phyloP scores from a whole-genome alignment of 1,284 basidiomycete species.

The Cutaneotrichosporon dermatis region DNA sequence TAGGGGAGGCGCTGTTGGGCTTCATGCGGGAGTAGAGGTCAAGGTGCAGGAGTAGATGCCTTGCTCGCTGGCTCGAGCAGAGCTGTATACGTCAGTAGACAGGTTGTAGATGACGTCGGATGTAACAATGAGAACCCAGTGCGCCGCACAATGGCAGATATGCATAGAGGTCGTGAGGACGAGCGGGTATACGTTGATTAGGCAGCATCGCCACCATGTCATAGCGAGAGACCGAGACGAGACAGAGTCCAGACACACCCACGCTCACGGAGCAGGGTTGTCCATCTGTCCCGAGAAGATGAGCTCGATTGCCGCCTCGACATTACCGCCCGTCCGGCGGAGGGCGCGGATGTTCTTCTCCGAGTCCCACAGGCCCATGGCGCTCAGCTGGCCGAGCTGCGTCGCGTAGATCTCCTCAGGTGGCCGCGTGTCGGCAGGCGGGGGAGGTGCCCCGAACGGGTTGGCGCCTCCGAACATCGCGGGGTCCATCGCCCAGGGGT shows the following conservation, averaged over 20 bases:
- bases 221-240: not conserved
- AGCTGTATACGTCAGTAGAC: too few species aligned
- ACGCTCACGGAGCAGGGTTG: constrained; percentile 3
- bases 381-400: constrained; percentile 57
- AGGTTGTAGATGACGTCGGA: not conserved
- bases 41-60: too few species aligned
- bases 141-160: not conserved
- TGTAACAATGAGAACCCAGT: too few species aligned
- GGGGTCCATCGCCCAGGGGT: constrained; percentile 45
- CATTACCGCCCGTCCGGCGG: constrained; percentile 80
- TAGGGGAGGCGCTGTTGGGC: constrained; percentile 5
- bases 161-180: not conserved
- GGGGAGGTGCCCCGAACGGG: constrained; percentile 29
- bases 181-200: not conserved
- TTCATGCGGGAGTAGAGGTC: not conserved
- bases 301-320: constrained; percentile 84
- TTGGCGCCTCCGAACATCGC: constrained; percentile 53
- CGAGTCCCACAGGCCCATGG: constrained; percentile 73
- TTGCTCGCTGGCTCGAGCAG: too few species aligned
- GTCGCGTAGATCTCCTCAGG: constrained; percentile 85
- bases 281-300: constrained; percentile 63
- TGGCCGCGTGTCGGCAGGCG: constrained; percentile 59
- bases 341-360: constrained; percentile 83
- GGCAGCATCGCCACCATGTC: not conserved
- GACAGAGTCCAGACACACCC: too few species aligned